Evolutionary conservation across 1,284 basidiomycete genomes (phyloP), one percentile per base, ranked within the genome.

Genomic region (Vanrija pseudolonga): DNA sequence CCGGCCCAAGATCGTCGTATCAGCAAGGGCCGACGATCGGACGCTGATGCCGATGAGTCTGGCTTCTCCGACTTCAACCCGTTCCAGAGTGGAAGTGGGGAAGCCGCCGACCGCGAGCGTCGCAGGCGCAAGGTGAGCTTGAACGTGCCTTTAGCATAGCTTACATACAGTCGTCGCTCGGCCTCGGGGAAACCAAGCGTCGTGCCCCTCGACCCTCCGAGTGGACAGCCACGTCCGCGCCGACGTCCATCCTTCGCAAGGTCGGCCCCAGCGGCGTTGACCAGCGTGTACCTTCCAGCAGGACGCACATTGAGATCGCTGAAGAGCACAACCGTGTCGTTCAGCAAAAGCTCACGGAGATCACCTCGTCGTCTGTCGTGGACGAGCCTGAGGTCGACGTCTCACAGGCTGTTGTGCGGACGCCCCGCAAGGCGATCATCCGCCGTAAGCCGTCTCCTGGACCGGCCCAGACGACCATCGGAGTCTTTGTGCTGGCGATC

Each of bases 51-150:
- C 26, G 71, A 69, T 6, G 74, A 73, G 38, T 68, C 66, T 44
- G 73, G 74, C 4, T 82, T 81, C 60, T 79, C 77, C 17, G 78
- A 80, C 55, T 78, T 68, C 63, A 82, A 82, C 63, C 80, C 80
- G 1, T 82, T 82, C 65, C 81, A 82, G 61, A 76, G 74, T 24
- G 79, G 78, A 18, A 74, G 75, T 42, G 78, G 78, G 37, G 73
- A 75, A 14, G 74, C 73, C 7, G 72, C 73, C 0, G 74, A 76
- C 28, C 49, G 66, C 4, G 71, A 69, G 47, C 61, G 68, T 45
- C 57, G 71, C 8, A 63, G 74, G 48, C 66, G 73, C 58, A 75
- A 75, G 63, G 72, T 74, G 20, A 51, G 66, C 58, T 26, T 26
- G 28, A 17, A 12, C 6, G 14, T 15, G 14, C 6, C 19, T 14